Base-by-base conservation (phyloP, 345 rosid genomes). In the Sonneratia caseolaris region DNA sequence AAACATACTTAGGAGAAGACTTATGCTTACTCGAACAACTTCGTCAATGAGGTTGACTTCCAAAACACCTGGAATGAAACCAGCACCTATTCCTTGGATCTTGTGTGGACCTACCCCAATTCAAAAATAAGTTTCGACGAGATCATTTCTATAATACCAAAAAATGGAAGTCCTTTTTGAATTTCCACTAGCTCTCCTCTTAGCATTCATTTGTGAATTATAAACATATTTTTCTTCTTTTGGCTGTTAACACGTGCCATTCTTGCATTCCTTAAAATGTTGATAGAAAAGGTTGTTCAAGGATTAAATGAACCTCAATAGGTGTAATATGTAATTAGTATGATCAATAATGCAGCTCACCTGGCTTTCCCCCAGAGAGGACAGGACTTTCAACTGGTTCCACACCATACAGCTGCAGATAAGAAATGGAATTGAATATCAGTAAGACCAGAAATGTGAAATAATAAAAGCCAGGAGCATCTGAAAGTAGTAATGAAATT, bases 51-150 rank as follows among this genome's bases (percentile, higher is more conserved):
- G 66, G 79, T 72, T 70, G 67, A 89, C 88, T 38, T 89, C 85
- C 90, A 93, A 82, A 76, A 93, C 97, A 72, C 91, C 80, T 35
- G 98, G 98, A 47, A 89, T 72, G 74, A 93, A 93, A 71, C 93
- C 98, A 74, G 96, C 98, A 68, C 98, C 96, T 65, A 93, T 89
- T 75, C 97, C 98, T 81, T 91, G 98, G 79, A 93, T 91, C 83
- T 91, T 93, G 82, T 91, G 98, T 32, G 97, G 96, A 49, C 98
- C 96, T 93, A 71, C 9, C 27, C 40, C 37, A 66, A 72, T 32
- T 45, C 19, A 32, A 71, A 37, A 53, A 42, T 3, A 40, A 40
- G 1, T 27, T 22, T 27, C 16, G 21, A 56, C 7, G 21, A 47
- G 21, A 45, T 32, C 37, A 56, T 24, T n/a, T 0, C 21, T 18